phyloP scores from a whole-genome alignment of 352 stramenopile genomes.

The Globisporangium irregulare region DNA sequence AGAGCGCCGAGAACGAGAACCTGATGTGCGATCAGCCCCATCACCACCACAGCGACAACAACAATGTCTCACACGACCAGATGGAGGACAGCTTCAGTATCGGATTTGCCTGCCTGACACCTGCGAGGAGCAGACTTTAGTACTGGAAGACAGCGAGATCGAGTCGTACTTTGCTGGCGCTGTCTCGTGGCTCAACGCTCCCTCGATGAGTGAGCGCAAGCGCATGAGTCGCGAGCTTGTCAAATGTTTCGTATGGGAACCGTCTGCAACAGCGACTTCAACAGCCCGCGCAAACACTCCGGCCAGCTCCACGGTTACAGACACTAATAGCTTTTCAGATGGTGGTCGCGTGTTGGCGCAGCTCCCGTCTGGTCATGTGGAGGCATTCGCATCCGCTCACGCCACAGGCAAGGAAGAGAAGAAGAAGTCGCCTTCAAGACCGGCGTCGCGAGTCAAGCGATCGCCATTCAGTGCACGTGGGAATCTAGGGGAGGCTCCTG shows the following conservation, averaged over 20 bases:
- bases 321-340: neutral
- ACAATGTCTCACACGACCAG: neutral
- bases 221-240: conserved; percentile 28
- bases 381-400: conserved; percentile 17
- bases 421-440: neutral
- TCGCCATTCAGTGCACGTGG: conserved; percentile 25
- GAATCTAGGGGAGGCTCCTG: conserved; percentile 10
- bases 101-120: conserved; percentile 47
- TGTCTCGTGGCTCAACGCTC: conserved; percentile 34
- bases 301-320: neutral
- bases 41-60: neutral
- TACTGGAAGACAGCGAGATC: conserved; percentile 45
- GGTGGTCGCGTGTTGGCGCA: conserved; percentile 27
- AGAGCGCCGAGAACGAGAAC: conserved; percentile 31
- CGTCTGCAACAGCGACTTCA: neutral
- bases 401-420: conserved; percentile 11
- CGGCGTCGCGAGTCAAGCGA: conserved; percentile 18
- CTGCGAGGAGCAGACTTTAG: conserved; percentile 49
- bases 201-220: conserved; percentile 10
- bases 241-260: conserved; percentile 33
- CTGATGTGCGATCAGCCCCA: neutral
- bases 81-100: conserved; percentile 23
- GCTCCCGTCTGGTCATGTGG: conserved; percentile 29
- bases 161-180: conserved; percentile 39
- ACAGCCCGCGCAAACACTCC: neutral